Base-by-base conservation (phyloP, 192 early-diverging fungal genomes). In the Backusella australiensis region DNA sequence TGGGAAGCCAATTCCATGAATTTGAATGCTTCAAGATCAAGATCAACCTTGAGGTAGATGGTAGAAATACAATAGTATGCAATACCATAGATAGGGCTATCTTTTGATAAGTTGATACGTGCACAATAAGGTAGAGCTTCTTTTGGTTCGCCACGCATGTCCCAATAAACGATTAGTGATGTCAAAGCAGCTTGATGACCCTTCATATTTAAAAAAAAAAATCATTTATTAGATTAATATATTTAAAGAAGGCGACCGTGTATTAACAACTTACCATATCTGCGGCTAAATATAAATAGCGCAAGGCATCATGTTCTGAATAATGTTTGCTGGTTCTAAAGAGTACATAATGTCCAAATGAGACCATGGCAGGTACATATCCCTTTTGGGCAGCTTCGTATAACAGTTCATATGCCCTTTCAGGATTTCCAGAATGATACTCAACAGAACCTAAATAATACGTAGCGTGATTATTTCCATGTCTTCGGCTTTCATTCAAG, bases 21-120 rank as follows among this genome's bases (percentile, higher is more conserved):
- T 44, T 38, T 19, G 29, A 39, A 42, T 2, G 69, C 69, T 11
- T 36, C 23, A 11, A 3, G 5, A 1, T 12, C 6, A 29, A 8
- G 29, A 11, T 9, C 21, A 12, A n/a, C 39, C 14, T 26, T 70
- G 21, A 70, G 39, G 23, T 70, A n/a, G 38, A 70, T 70, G 23
- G 21, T 23, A 29, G 35, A 35, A 3, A 70, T 42, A 23, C 23
- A 23, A n/a, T 70, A 70, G 42, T 21, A 39, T 15, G 35, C 21
- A 39, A 70, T 70, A 12, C 38, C 34, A 39, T 42, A 70, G 39
- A 70, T 70, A 26, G 69, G 69, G 23, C 69, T 70, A 23, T 26
- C 15, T 17, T 35, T 26, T 42, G 23, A 38, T 39, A 70, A 17
- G 11, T 42, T 21, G 5, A 70, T 21, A 9, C 12, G 21, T 11